Conservation (phyloP, 2,329 filamentous ascomycete genomes). For the Ophiocordyceps australis region DNA sequence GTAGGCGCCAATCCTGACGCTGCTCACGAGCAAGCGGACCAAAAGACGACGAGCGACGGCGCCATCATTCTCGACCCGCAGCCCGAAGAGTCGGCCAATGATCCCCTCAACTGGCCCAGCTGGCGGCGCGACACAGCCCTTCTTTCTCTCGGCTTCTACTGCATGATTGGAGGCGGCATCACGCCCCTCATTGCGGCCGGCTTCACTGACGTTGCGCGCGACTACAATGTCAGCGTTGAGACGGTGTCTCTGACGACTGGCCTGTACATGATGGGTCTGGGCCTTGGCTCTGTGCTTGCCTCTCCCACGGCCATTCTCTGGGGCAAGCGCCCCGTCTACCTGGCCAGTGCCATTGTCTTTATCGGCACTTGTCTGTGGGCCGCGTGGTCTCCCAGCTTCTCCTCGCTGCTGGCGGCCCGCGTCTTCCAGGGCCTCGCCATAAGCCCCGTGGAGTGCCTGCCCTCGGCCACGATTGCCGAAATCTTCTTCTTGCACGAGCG, state of each 20-base stretch:
- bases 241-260: conserved; percentile 75
- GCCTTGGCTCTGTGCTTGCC: conserved; percentile 65
- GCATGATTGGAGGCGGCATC: conserved; percentile 84
- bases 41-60: conserved; percentile 68
- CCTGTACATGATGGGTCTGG: conserved; percentile 85
- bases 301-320: conserved; percentile 83
- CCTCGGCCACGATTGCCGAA: conserved; percentile 85
- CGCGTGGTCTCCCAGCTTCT: conserved; percentile 63
- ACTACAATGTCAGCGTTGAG: conserved; percentile 47
- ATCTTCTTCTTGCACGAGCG: conserved; percentile 93
- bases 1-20: too few species aligned
- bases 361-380: conserved; percentile 67
- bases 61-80: conserved; percentile 80
- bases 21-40: conserved; percentile 16
- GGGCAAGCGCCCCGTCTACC: conserved; percentile 82
- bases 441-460: conserved; percentile 80
- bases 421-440: conserved; percentile 80
- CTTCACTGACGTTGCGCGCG: conserved; percentile 60
- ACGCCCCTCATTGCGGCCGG: conserved; percentile 81
- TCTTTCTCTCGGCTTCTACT: conserved; percentile 75
- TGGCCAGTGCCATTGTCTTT: conserved; percentile 61
- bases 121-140: conserved; percentile 69
- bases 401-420: conserved; percentile 61
- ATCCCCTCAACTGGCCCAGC: conserved; percentile 79
- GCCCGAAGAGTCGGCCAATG: conserved; percentile 77